These are phyloP conservation scores for Heliosperma pusillum DNA, from an alignment of 148 eudicot genomes.

Conservation along the genomic window DNA sequence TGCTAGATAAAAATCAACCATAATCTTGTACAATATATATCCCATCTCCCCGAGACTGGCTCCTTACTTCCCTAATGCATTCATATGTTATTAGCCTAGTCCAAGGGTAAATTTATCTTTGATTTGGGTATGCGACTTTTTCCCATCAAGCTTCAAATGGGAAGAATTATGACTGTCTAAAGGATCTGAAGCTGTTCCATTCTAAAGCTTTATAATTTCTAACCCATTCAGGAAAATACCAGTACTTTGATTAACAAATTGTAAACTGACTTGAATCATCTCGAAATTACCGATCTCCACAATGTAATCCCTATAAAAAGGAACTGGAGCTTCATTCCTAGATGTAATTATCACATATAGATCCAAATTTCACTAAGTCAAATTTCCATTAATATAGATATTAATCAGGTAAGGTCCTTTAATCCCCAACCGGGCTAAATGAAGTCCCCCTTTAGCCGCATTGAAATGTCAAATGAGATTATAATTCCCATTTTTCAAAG, in stretches of 20 bases:
- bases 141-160: too few relatives aligned
- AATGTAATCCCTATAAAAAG: slow-evolving; percentile 33
- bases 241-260: neutral
- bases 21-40: too few relatives aligned
- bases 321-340: neutral
- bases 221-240: slow-evolving; percentile 39
- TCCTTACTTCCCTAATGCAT: too few relatives aligned
- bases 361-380: neutral
- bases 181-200: slow-evolving; percentile 13
- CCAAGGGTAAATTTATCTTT: too few relatives aligned
- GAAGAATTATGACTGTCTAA: slow-evolving; percentile 8
- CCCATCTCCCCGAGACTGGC: too few relatives aligned
- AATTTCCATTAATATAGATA: slow-evolving; percentile 24
- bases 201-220: slow-evolving; percentile 39
- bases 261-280: slow-evolving; percentile 30
- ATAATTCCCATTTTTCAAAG: slow-evolving; percentile 1
- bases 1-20: too few relatives aligned
- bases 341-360: neutral
- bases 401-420: neutral
- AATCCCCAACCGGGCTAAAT: slow-evolving; percentile 18
- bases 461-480: slow-evolving; percentile 45
- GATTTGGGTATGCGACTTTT: too few relatives aligned
- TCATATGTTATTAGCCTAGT: too few relatives aligned
- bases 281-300: slow-evolving; percentile 32
- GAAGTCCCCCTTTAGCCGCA: slow-evolving; percentile 14